Percentiles rank a stretch among this genome's conserved stretches.
Conservation (phyloP, 352 stramenopile species). For the Vaucheria bursata region DNA sequence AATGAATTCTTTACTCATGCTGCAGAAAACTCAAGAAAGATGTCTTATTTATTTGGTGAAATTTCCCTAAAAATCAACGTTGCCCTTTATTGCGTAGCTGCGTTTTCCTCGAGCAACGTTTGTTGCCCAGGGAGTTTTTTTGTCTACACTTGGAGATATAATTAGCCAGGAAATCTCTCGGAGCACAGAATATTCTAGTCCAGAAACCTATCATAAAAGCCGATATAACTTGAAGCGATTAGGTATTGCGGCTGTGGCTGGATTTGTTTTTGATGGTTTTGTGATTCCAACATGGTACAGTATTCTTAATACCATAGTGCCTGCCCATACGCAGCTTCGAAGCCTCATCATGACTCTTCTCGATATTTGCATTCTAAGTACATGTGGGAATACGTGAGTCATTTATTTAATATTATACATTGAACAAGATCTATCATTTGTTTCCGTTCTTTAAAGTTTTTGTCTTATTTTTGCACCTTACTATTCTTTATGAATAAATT, state of each 20-base stretch:
- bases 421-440: neutral
- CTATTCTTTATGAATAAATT: neutral
- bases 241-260: neutral
- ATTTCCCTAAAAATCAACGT: no score
- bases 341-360: neutral
- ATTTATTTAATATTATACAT: neutral
- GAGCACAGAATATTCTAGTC: neutral
- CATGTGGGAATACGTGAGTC: conserved; percentile 2
- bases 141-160: neutral
- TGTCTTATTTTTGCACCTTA: neutral
- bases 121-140: neutral
- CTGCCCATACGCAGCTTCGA: neutral
- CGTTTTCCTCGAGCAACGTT: neutral
- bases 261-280: neutral
- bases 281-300: neutral
- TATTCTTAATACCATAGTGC: neutral
- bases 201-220: neutral
- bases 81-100: no score
- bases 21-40: no score
- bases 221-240: conserved; percentile 6
- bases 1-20: no score
- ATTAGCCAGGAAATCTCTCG: neutral
- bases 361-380: neutral
- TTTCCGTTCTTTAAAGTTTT: neutral
- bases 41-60: no score